Evolutionary conservation across 2,329 filamentous ascomycete genomes (phyloP).

Genomic region (Aspergillus tubingensis): DNA sequence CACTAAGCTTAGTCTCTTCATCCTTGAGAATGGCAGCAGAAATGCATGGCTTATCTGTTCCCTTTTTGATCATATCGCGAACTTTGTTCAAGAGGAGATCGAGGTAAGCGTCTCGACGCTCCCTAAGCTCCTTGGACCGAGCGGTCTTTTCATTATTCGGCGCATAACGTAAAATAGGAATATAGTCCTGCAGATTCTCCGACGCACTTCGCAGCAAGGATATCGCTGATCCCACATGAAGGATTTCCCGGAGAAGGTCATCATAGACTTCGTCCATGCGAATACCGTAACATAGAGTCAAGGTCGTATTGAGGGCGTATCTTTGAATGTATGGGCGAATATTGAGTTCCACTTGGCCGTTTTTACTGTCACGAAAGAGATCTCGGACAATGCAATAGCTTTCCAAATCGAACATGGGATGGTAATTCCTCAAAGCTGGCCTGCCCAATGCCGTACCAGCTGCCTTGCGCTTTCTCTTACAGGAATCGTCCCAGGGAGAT

Average conservation of each 20-base stretch:
- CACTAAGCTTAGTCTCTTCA: slow-evolving; percentile 64
- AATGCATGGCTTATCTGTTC: slow-evolving; percentile 65
- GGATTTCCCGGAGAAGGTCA: slow-evolving; percentile 68
- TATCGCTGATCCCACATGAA: slow-evolving; percentile 69
- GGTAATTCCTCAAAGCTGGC: slow-evolving; percentile 69
- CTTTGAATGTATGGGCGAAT: slow-evolving; percentile 69
- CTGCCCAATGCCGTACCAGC: slow-evolving; percentile 72
- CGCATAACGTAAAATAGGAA: slow-evolving; percentile 64
- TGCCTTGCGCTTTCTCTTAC: slow-evolving; percentile 70
- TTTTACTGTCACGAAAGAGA: slow-evolving; percentile 61
- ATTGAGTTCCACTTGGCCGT: slow-evolving; percentile 63
- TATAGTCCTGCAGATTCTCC: slow-evolving; percentile 77
- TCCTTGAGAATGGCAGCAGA: slow-evolving; percentile 66
- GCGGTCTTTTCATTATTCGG: slow-evolving; percentile 58
- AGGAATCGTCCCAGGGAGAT: slow-evolving; percentile 74
- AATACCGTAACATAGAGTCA: slow-evolving; percentile 74
- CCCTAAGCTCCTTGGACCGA: slow-evolving; percentile 62
- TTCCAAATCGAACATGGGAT: slow-evolving; percentile 75
- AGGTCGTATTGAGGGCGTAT: slow-evolving; percentile 69
- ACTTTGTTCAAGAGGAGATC: slow-evolving; percentile 56
- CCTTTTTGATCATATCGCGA: slow-evolving; percentile 57
- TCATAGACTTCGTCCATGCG: slow-evolving; percentile 69
- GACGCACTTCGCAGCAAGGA: slow-evolving; percentile 70
- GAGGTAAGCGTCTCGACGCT: slow-evolving; percentile 65
- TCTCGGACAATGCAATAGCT: slow-evolving; percentile 68